A percentile compares a stretch with the other conserved stretches of the same genome.
phyloP scores from a whole-genome alignment of 169 alveolate species.

The Plasmodium inui region DNA sequence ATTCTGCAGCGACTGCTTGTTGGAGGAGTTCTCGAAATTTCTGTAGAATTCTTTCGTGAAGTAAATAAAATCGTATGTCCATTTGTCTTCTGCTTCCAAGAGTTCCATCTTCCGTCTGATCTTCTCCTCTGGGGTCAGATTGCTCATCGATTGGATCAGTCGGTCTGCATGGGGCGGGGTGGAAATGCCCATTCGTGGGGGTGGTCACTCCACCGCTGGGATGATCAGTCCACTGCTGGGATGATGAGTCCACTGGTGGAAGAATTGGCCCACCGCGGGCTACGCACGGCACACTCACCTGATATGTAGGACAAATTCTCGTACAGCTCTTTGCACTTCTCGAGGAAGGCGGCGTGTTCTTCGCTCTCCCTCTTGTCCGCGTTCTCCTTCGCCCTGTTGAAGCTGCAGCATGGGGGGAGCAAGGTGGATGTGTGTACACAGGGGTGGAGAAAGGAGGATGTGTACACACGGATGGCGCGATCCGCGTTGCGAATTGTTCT shows the following conservation, averaged over 20 bases:
- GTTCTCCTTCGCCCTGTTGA: slow-evolving; percentile 23
- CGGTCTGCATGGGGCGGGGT: slow-evolving; percentile 4
- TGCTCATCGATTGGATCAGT: not conserved
- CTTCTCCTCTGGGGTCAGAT: slow-evolving; percentile 22
- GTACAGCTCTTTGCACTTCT: slow-evolving; percentile 48
- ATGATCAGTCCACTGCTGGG: not conserved
- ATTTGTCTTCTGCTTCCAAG: slow-evolving; percentile 53
- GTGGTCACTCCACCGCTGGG: not conserved
- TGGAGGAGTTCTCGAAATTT: slow-evolving; percentile 21
- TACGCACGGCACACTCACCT: not conserved
- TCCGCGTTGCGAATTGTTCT: not conserved
- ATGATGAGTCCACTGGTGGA: not conserved
- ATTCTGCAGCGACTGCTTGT: slow-evolving; percentile 15
- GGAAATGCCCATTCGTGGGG: not conserved
- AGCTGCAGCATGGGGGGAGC: slow-evolving; percentile 11
- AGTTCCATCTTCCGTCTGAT: not conserved
- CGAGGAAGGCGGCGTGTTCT: not conserved
- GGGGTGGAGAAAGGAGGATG: not conserved
- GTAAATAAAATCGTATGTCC: slow-evolving; percentile 68
- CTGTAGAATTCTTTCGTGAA: slow-evolving; percentile 54
- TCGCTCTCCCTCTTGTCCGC: not conserved
- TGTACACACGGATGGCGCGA: not conserved
- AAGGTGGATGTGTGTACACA: not conserved
- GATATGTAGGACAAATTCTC: slow-evolving; percentile 67
- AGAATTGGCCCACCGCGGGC: not conserved